A percentile compares a stretch with the other conserved stretches of the same genome.
Evolutionary conservation across 345 rosid species (phyloP).

Genomic region (Arabidopsis thaliana): TAIR10.1 NC_003070.9:25453501-25454000

Average conservation of each 20-base stretch:
- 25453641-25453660: not conserved
- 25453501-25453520: not conserved
- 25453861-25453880: constrained; percentile 31
- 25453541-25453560: not conserved
- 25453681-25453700: not conserved
- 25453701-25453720: not conserved
- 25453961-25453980: constrained; percentile 37
- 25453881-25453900: not conserved
- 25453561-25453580: constrained; percentile 11
- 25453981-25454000: constrained; percentile 31
- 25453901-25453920: not conserved
- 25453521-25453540: not conserved
- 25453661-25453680: not conserved
- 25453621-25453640: not conserved
- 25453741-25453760: constrained; percentile 22
- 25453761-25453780: not conserved
- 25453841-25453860: constrained; percentile 25
- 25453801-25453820: constrained; percentile 1
- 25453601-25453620: not conserved
- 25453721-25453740: constrained; percentile 14
- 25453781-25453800: constrained; percentile 2
- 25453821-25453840: constrained; percentile 23
- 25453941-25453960: constrained; percentile 32
- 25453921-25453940: not conserved
- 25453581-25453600: constrained; percentile 13